Evolutionary conservation across 2,329 filamentous ascomycete genomes (phyloP).

Genomic region (Xenosphaeropsis pyriputrescens): DNA sequence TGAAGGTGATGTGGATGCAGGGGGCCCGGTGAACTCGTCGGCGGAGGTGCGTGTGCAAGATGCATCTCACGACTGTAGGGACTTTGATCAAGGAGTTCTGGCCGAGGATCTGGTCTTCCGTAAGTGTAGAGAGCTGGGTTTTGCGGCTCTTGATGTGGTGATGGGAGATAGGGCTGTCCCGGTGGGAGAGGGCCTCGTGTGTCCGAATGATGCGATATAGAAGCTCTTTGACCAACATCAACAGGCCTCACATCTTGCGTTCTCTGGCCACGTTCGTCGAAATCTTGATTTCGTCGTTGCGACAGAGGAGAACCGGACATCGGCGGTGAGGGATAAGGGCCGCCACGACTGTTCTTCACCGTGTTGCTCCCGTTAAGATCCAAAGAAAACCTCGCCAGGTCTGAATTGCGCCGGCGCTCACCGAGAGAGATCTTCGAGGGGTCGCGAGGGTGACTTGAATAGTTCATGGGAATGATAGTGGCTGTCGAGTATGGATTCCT

Average conservation of each 20-base stretch:
- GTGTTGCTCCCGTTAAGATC: constrained; percentile 40
- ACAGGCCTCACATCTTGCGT: constrained; percentile 2
- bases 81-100: too few relatives aligned
- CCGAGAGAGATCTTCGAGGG: constrained; percentile 28
- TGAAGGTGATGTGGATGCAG: constrained; percentile 6
- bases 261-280: constrained; percentile 36
- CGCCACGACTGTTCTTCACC: constrained; percentile 37
- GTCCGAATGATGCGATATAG: too few relatives aligned
- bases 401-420: constrained; percentile 41
- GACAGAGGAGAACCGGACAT: constrained; percentile 57
- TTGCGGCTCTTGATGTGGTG: constrained; percentile 18
- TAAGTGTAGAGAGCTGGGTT: constrained; percentile 9
- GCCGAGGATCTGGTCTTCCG: background rate
- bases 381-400: constrained; percentile 37
- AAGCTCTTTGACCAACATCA: too few relatives aligned
- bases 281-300: constrained; percentile 41
- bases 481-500: background rate
- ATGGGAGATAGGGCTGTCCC: constrained; percentile 7
- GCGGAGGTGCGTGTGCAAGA: too few relatives aligned
- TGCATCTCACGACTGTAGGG: too few relatives aligned
- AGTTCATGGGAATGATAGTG: constrained; percentile 34
- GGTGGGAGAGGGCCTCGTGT: too few relatives aligned
- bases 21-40: constrained; percentile 4
- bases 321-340: constrained; percentile 58
- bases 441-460: constrained; percentile 28